Base-by-base conservation (phyloP, 306 rosid genomes). In the Argentina anserina region DNA sequence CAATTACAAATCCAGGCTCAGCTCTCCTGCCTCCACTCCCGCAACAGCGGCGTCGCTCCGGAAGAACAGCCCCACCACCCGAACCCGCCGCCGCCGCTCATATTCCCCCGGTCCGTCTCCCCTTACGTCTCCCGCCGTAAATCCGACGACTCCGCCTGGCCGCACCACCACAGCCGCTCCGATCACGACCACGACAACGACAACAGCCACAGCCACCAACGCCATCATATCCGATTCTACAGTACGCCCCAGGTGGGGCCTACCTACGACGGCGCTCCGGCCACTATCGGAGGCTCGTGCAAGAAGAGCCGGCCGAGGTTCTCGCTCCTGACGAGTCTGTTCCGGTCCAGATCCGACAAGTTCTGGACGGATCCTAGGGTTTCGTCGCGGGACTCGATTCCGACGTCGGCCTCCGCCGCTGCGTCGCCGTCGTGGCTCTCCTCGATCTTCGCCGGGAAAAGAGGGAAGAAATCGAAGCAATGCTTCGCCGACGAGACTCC, bases 171-270 rank as follows among this genome's bases (percentile, higher is more conserved):
- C 37, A 66, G 65, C 70, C 81, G 67, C 37, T 85, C 67, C 14
- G 81, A 81, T 15, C 76, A 59, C 17, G 25, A 60, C 11, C 72
- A 53, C 25, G 64, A 29, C 23, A 34, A 23, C 17, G 47, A 29
- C 18, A 20, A 17, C 81, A 72, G 49, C 56, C 56, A 23, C 83
- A 66, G 46, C 56, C 31, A 55, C 76, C 62, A 55, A 2, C 76
- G 52, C 36, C 77, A 63, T 23, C 70, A 53, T 40, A 73, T 74
- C 5, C 86, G 83, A 0, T 88, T 91, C 82, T 88, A 83, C 69
- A 88, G 97, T 50, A 94, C 99, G 20, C 99, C 97, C 2, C 99
- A 90, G 80, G 84, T 91, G 34, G 89, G 93, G 1, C 96, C 96
- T 0, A 83, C 85, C 20, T 83, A 49, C 65, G 39, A 26, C 59